Base-by-base conservation (phyloP, 306 rosid genomes). In the Carpinus fangiana region DNA sequence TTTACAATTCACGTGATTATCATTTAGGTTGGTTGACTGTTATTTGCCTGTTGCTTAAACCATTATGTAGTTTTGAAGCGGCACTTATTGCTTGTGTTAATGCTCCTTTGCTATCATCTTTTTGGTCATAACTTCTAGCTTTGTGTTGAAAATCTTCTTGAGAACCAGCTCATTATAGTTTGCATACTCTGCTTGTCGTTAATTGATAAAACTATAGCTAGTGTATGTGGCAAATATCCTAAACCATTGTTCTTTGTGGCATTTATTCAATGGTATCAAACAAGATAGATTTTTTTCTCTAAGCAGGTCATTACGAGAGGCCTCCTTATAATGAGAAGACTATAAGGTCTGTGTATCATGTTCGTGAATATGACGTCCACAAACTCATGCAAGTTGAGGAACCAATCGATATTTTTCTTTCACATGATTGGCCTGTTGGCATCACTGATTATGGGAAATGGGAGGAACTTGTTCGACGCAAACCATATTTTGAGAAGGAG, bases 391-490 rank as follows among this genome's bases (percentile, higher is more conserved):
- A 90, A 92, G 84, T 95, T 72, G 88, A 92, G 89, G 96, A 92
- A 55, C 97, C 93, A 0, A 64, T 95, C 48, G 92, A 92, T 82
- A 86, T 95, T 64, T 95, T 92, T 87, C 92, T 95, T 57, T 95
- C 98, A 7, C 98, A 95, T 82, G 98, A 95, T 85, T 95, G 98
- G 98, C 98, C 98, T 0, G 52, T 87, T 76, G 89, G 96, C 41
- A 90, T 95, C 86, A 92, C 98, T 70, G 97, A 92, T 75, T 90
- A 81, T 80, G 98, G 98, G 86, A 79, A 95, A 76, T 91, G 90
- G 87, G 45, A 82, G 87, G 84, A 86, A 57, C 98, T 92, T 82
- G 82, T 91, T 73, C 86, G 66, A 64, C 72, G 38, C 34, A 95
- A 92, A 81, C 88, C 77, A 34, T 81, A 20, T 74, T 95, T 92